These are phyloP conservation scores for Manihot esculenta DNA, from an alignment of 441 rosid genomes.

Conservation along the genomic window DNA sequence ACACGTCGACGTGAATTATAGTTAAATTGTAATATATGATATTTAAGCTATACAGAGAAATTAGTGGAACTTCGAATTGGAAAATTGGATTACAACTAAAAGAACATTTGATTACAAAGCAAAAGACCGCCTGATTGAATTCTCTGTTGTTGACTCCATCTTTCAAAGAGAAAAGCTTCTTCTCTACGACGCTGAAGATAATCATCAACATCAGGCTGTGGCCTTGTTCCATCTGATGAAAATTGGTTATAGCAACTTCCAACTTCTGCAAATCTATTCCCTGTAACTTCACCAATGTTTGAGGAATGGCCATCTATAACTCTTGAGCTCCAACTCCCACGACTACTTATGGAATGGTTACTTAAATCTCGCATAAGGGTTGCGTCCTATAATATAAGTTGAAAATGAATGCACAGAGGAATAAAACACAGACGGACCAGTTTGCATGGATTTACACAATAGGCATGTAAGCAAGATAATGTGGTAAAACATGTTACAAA, in stretches of 20 bases:
- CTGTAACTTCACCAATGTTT: slow-evolving; percentile 24
- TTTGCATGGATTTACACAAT: not conserved
- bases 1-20: too few species aligned
- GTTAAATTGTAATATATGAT: too few species aligned
- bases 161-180: slow-evolving; percentile 58
- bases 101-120: slow-evolving; percentile 49
- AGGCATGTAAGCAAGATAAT: not conserved
- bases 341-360: slow-evolving; percentile 57
- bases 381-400: slow-evolving; percentile 36
- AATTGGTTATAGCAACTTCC: slow-evolving; percentile 17
- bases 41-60: slow-evolving; percentile 11
- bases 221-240: slow-evolving; percentile 23
- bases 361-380: slow-evolving; percentile 37
- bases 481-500: not conserved
- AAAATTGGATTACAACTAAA: slow-evolving; percentile 16
- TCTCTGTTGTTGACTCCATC: slow-evolving; percentile 69
- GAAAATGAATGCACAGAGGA: not conserved
- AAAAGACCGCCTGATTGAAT: slow-evolving; percentile 65
- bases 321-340: slow-evolving; percentile 76
- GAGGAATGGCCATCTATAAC: slow-evolving; percentile 28
- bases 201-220: slow-evolving; percentile 49
- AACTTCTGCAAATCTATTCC: slow-evolving; percentile 23
- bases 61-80: not conserved
- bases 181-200: slow-evolving; percentile 51
- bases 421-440: not conserved